These are phyloP conservation scores for Oryza glaberrima DNA, from an alignment of 176 grass and related monocot species.

Conservation along the genomic window DNA sequence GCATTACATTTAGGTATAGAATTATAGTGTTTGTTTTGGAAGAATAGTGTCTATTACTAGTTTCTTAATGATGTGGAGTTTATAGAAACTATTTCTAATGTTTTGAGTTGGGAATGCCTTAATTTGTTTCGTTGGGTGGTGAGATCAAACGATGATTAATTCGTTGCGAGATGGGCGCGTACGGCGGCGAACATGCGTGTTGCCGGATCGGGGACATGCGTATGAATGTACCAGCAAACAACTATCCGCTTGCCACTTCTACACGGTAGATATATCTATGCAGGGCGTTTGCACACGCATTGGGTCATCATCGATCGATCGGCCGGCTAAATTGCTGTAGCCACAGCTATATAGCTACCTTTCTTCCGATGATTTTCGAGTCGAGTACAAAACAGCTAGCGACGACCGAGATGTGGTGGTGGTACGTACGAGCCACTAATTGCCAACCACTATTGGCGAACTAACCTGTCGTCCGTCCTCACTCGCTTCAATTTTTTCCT, in stretches of 20 bases:
- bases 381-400: neutral
- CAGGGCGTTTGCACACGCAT: neutral
- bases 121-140: neutral
- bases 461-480: neutral
- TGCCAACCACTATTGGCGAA: neutral
- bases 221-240: constrained; percentile 43
- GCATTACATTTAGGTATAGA: too few relatives aligned
- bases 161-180: constrained; percentile 13
- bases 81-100: too few relatives aligned
- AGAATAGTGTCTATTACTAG: too few relatives aligned
- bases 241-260: constrained; percentile 8
- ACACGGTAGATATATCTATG: neutral
- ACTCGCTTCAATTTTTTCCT: neutral
- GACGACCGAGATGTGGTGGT: neutral
- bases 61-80: too few relatives aligned
- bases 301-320: too few relatives aligned
- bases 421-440: neutral
- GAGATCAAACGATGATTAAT: too few relatives aligned
- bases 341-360: neutral
- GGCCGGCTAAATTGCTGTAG: neutral
- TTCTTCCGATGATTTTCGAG: neutral
- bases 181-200: constrained; percentile 5
- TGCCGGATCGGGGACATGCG: constrained; percentile 57
- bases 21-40: too few relatives aligned
- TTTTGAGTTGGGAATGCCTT: too few relatives aligned